Conservation (phyloP, 176 grass and related monocot genomes). For the Hordeum vulgare region DNA sequence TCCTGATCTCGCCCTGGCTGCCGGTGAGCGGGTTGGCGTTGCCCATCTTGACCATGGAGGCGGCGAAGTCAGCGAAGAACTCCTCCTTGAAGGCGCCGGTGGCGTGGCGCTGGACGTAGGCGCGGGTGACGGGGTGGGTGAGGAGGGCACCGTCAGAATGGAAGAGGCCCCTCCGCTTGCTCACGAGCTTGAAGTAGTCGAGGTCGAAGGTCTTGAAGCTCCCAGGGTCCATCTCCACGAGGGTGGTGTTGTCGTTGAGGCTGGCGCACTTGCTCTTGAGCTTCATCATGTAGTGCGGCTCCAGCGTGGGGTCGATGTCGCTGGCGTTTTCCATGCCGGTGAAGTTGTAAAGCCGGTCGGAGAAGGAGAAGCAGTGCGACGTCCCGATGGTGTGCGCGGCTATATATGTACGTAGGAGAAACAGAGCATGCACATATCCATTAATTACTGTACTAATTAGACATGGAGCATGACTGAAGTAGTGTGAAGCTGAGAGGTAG, state of each 20-base stretch:
- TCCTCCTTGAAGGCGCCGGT: conserved; percentile 6
- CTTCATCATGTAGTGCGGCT: conserved; percentile 30
- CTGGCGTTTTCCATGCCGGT: conserved; percentile 45
- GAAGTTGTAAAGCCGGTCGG: conserved; percentile 72
- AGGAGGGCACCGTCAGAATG: conserved; percentile 74
- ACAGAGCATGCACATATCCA: no score
- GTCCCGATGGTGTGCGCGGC: conserved; percentile 79
- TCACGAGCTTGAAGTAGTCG: conserved; percentile 43
- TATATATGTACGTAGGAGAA: no score
- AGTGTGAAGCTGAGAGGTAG: no score
- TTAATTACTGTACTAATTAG: no score
- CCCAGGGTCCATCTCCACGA: conserved; percentile 87
- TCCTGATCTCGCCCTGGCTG: conserved; percentile 58
- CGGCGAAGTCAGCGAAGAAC: conserved; percentile 64
- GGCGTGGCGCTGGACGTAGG: conserved; percentile 65
- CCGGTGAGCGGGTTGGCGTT: conserved; percentile 50
- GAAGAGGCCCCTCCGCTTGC: conserved; percentile 63
- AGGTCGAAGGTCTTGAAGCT: conserved; percentile 86
- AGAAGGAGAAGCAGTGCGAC: conserved; percentile 57
- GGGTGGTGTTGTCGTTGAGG: conserved; percentile 62
- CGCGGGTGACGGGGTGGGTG: conserved; percentile 37
- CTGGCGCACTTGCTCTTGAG: conserved; percentile 40
- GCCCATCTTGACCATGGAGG: conserved; percentile 75
- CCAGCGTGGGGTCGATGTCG: conserved; percentile 52
- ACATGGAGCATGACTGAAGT: no score